phyloP scores from a whole-genome alignment of 306 rosid species.

The Castanospermum australe region DNA sequence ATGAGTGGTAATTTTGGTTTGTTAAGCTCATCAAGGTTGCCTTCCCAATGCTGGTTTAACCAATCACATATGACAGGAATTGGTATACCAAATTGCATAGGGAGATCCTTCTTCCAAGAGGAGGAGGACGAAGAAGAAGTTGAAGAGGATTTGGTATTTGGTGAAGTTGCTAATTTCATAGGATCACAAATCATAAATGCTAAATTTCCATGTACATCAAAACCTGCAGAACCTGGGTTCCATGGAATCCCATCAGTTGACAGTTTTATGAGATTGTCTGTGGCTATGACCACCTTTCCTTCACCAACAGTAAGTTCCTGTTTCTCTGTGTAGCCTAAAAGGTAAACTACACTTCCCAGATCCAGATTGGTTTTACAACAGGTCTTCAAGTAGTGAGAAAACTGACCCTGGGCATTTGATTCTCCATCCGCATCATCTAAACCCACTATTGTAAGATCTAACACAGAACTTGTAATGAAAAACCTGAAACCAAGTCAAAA shows the following conservation, averaged over 20 bases:
- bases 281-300: conserved; percentile 94
- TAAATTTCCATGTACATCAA: conserved; percentile 85
- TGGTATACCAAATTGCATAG: conserved; percentile 94
- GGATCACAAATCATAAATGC: conserved; percentile 99
- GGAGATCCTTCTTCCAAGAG: conserved; percentile 84
- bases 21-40: conserved; percentile 94
- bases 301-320: conserved; percentile 79
- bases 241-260: conserved; percentile 81
- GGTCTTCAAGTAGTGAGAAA: conserved; percentile 73
- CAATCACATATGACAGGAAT: conserved; percentile 89
- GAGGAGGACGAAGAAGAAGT: conserved; percentile 73
- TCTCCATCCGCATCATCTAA: conserved; percentile 87
- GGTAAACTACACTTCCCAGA: conserved; percentile 84
- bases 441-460: conserved; percentile 97
- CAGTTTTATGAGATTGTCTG: conserved; percentile 92
- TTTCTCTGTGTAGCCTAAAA: conserved; percentile 78
- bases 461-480: conserved; percentile 88
- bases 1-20: conserved; percentile 90
- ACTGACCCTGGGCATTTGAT: conserved; percentile 66
- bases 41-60: conserved; percentile 99
- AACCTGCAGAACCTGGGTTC: conserved; percentile 97
- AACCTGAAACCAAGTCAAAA: conserved; percentile 67
- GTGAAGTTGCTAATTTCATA: conserved; percentile 95
- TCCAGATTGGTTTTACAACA: conserved; percentile 80
- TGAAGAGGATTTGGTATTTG: conserved; percentile 82